These are phyloP conservation scores for Rhododendron simsii DNA, from an alignment of 148 eudicot genomes.

Conservation along the genomic window DNA sequence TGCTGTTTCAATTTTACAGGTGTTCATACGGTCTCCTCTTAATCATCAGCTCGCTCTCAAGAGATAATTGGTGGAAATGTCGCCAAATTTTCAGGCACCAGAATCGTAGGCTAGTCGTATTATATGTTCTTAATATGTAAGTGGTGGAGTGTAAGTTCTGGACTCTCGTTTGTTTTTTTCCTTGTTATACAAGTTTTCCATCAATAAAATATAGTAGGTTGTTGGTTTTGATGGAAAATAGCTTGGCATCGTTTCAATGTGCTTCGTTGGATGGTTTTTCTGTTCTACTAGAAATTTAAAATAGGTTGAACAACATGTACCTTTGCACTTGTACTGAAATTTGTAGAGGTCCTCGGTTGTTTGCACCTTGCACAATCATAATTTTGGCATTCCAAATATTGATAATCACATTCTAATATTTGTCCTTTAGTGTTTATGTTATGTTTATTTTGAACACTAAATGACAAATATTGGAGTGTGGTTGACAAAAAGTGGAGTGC, in stretches of 20 bases:
- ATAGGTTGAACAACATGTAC: not conserved
- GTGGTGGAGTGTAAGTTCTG: not conserved
- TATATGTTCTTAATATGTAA: not conserved
- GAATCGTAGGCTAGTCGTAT: not conserved
- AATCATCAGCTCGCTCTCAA: not conserved
- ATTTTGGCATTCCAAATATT: not conserved
- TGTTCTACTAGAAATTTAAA: not conserved
- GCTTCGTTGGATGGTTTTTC: not conserved
- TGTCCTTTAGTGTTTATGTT: not conserved
- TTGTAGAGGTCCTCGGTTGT: not conserved
- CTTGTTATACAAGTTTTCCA: not conserved
- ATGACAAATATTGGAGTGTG: not conserved
- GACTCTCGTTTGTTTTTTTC: not conserved
- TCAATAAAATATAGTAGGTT: not conserved
- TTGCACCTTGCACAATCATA: not conserved
- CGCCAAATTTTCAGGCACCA: not conserved
- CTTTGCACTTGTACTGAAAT: not conserved
- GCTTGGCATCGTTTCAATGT: not conserved
- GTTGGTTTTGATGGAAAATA: not conserved
- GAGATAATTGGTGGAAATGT: not conserved
- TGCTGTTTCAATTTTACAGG: conserved; percentile 7
- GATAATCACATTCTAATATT: not conserved
- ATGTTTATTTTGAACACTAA: no score
- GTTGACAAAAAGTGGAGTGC: no score
- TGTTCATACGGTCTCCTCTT: not conserved